These are phyloP conservation scores for Tolypocladium nubicola DNA, from an alignment of 2,329 filamentous ascomycete species.

Conservation along the genomic window DNA sequence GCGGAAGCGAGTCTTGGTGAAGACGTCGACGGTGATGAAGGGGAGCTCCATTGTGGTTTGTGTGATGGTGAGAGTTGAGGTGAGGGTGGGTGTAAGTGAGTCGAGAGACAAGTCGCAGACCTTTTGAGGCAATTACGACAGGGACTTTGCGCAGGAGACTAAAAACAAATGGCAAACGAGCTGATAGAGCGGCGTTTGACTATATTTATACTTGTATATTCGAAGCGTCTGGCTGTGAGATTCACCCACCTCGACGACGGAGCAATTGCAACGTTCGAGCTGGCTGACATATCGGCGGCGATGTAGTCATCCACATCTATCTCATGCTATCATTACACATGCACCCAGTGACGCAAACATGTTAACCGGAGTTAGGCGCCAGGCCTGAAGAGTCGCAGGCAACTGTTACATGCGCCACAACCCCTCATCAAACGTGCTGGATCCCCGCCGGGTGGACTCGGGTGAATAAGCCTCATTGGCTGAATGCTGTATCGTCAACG, in stretches of 20 bases:
- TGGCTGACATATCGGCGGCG: neutral
- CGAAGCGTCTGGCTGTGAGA: neutral
- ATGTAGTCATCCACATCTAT: neutral
- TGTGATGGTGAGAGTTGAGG: neutral
- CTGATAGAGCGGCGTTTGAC: neutral
- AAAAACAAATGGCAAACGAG: neutral
- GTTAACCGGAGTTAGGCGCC: neutral
- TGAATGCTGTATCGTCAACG: neutral
- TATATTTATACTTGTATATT: neutral
- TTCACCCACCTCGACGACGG: neutral
- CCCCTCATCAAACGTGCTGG: neutral
- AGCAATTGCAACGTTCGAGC: neutral
- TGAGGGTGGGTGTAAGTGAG: neutral
- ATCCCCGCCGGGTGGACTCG: neutral
- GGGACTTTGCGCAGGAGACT: neutral
- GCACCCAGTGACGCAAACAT: too few species aligned
- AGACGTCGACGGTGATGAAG: constrained; percentile 48
- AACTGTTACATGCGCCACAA: neutral
- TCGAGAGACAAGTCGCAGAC: neutral
- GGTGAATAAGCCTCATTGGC: neutral
- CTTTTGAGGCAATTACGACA: neutral
- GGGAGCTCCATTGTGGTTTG: constrained; percentile 25
- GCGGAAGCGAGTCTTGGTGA: constrained; percentile 37
- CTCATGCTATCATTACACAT: neutral
- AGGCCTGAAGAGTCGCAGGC: neutral